These are phyloP conservation scores for Lentinus tigrinus DNA, from an alignment of 768 basidiomycete genomes.

Conservation along the genomic window DNA sequence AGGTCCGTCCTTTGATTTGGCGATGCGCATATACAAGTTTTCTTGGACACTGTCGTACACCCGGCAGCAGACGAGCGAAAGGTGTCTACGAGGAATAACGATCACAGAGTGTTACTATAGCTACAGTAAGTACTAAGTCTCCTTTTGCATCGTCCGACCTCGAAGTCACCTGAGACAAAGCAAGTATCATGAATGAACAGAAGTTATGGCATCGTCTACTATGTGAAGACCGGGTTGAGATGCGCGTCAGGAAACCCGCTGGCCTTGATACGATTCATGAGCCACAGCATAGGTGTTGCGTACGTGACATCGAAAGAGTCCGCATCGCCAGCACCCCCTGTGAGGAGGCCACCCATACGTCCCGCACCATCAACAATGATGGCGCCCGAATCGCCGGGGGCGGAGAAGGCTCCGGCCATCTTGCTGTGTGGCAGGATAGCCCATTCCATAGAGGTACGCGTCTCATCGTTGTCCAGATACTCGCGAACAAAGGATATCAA, in stretches of 20 bases:
- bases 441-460: slow-evolving; percentile 2
- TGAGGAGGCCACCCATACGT: slow-evolving; percentile 19
- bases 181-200: no score
- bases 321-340: slow-evolving; percentile 19
- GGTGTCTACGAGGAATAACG: no score
- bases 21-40: no score
- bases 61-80: no score
- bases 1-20: no score
- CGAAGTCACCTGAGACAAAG: no score
- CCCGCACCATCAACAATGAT: slow-evolving; percentile 21
- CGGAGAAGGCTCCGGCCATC: slow-evolving; percentile 21
- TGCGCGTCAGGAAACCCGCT: slow-evolving; percentile 4
- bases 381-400: slow-evolving; percentile 24
- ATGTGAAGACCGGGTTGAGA: neutral
- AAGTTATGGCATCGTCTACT: no score
- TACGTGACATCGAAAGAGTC: slow-evolving; percentile 22
- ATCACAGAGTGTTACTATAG: no score
- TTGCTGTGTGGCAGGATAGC: slow-evolving; percentile 2
- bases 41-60: no score
- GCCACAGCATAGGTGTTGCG: slow-evolving; percentile 27
- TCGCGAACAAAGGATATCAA: neutral
- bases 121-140: no score
- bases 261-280: slow-evolving; percentile 6
- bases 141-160: no score
- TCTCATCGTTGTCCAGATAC: neutral